A percentile compares a stretch with the other conserved stretches of the same genome.
Conservation (phyloP, 2,329 filamentous ascomycete genomes). For the Fusarium mundagurra region DNA sequence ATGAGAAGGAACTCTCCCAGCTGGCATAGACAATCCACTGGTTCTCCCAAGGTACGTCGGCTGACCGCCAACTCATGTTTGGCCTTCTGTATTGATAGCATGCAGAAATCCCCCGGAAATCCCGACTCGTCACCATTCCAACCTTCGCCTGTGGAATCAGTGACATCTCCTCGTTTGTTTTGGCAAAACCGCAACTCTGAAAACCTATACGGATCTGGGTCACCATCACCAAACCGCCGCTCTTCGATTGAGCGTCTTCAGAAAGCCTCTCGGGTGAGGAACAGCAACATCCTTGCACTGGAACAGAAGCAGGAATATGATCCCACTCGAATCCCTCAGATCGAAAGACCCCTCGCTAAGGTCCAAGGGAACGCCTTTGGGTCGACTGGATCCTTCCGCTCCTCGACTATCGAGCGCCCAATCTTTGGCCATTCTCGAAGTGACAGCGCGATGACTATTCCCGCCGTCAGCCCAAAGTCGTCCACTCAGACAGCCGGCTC, state of each 20-base stretch:
- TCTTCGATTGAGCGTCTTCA: constrained; percentile 96
- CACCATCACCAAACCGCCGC: constrained; percentile 79
- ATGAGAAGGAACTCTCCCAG: constrained; percentile 91
- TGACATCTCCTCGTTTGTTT: constrained; percentile 84
- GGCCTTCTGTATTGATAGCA: constrained; percentile 45
- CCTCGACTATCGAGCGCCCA: constrained; percentile 56
- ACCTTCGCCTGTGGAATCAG: constrained; percentile 76
- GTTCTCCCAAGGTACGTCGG: constrained; percentile 50
- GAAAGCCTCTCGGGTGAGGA: constrained; percentile 93
- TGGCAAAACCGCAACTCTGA: constrained; percentile 88
- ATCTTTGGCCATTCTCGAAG: constrained; percentile 58
- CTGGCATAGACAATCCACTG: constrained; percentile 81
- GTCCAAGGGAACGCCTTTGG: constrained; percentile 78
- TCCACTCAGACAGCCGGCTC: constrained; percentile 49
- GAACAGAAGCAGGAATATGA: constrained; percentile 95
- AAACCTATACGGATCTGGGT: constrained; percentile 71
- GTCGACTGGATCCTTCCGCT: constrained; percentile 65
- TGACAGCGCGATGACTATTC: constrained; percentile 66
- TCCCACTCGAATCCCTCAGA: constrained; percentile 76
- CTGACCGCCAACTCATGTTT: constrained; percentile 4
- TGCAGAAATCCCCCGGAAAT: constrained; percentile 73
- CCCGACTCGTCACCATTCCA: constrained; percentile 86
- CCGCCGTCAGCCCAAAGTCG: constrained; percentile 65
- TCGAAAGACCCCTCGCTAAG: constrained; percentile 84
- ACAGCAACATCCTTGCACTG: constrained; percentile 95